Conservation (phyloP, 305 asterid genomes). For the Withania somnifera region DNA sequence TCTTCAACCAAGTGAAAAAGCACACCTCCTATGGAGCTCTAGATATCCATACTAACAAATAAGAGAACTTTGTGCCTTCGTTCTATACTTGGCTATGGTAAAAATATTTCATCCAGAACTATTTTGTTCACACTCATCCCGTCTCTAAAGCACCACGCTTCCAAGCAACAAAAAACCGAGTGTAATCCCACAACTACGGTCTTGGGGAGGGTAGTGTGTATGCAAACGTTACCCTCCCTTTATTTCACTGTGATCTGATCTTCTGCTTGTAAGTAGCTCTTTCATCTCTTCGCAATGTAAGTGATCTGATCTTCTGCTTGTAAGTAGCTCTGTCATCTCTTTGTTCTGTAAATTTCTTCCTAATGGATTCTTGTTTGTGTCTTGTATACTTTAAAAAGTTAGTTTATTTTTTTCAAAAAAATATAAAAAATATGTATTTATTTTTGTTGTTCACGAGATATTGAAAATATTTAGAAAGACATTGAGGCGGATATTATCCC, state of each 20-base stretch:
- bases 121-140: not conserved
- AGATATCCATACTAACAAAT: not conserved
- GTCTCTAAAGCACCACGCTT: not conserved
- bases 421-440: not conserved
- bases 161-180: not conserved
- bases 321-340: not conserved
- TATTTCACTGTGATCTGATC: not conserved
- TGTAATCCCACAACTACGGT: too few relatives aligned
- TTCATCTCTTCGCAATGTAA: not conserved
- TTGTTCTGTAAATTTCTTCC: not conserved
- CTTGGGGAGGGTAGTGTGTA: too few relatives aligned
- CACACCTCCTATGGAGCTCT: not conserved
- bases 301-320: too few relatives aligned
- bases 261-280: not conserved
- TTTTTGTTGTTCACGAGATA: not conserved
- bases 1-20: not conserved
- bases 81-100: not conserved
- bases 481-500: not conserved
- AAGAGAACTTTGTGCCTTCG: not conserved
- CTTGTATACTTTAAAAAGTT: not conserved
- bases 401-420: not conserved
- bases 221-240: not conserved
- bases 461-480: not conserved
- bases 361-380: not conserved
- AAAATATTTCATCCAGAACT: not conserved